phyloP scores from a whole-genome alignment of 805 yeast genomes.

The Debaryomyces prosopidis region DNA sequence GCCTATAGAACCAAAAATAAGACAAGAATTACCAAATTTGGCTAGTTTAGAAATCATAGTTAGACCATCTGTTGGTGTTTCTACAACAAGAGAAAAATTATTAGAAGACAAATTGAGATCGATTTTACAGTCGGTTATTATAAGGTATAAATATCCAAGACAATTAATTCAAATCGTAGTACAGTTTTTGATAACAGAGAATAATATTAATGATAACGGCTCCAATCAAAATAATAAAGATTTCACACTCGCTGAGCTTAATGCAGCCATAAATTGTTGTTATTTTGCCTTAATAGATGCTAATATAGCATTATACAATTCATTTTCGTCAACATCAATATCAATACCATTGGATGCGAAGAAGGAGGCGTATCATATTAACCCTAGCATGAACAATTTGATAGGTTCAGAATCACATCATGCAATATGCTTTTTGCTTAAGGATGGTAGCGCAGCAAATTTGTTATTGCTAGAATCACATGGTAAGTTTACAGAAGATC shows the following conservation, averaged over 20 bases:
- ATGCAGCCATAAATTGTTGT: constrained; percentile 71
- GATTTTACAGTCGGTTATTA: constrained; percentile 59
- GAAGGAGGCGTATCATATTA: constrained; percentile 20
- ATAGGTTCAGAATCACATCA: constrained; percentile 57
- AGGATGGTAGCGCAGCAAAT: constrained; percentile 50
- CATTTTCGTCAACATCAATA: constrained; percentile 55
- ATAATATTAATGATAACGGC: constrained; percentile 10
- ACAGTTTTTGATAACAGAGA: constrained; percentile 36
- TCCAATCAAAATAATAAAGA: constrained; percentile 13
- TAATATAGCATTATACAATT: constrained; percentile 65
- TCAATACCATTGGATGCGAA: constrained; percentile 31
- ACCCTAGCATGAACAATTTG: constrained; percentile 51
- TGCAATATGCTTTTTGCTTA: constrained; percentile 59
- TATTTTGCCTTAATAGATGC: constrained; percentile 79
- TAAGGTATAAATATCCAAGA: constrained; percentile 71
- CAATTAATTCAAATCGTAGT: constrained; percentile 52
- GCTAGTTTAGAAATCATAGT: constrained; percentile 78
- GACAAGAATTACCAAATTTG: constrained; percentile 81
- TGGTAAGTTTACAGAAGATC: constrained; percentile 64
- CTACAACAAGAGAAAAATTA: constrained; percentile 72
- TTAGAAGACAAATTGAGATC: constrained; percentile 70
- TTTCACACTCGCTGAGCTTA: constrained; percentile 52
- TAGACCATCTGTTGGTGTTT: constrained; percentile 74
- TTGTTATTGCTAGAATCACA: constrained; percentile 69
- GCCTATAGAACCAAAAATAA: constrained; percentile 79